A percentile compares a stretch with the other conserved stretches of the same genome.
These are phyloP conservation scores for Penicillium alfredii DNA, from an alignment of 495 filamentous ascomycete species.

Conservation along the genomic window DNA sequence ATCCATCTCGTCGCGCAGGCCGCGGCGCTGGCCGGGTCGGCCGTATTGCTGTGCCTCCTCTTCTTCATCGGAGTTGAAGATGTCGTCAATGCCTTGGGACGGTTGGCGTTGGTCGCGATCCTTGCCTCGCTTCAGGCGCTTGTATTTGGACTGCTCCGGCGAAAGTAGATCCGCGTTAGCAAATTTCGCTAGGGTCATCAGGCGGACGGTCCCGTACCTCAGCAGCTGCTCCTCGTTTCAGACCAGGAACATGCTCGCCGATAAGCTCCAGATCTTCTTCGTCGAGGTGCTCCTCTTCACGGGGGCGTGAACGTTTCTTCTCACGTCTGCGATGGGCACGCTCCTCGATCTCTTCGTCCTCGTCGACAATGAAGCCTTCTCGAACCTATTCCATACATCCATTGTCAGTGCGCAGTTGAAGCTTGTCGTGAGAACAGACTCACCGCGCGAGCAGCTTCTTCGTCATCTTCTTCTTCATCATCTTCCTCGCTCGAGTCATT, in stretches of 20 bases:
- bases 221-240: slow-evolving; percentile 54
- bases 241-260: slow-evolving; percentile 65
- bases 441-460: slow-evolving; percentile 61
- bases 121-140: slow-evolving; percentile 87
- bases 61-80: slow-evolving; percentile 90
- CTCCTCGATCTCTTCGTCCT: slow-evolving; percentile 74
- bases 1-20: slow-evolving; percentile 78
- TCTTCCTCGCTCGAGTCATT: slow-evolving; percentile 94
- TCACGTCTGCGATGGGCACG: slow-evolving; percentile 56
- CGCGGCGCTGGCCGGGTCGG: slow-evolving; percentile 43
- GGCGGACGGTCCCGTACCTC: slow-evolving; percentile 49
- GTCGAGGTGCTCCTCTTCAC: slow-evolving; percentile 84
- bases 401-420: background rate
- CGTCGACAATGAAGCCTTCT: slow-evolving; percentile 94
- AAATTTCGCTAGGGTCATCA: too few species aligned
- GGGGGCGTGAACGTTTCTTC: slow-evolving; percentile 41
- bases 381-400: slow-evolving; percentile 52
- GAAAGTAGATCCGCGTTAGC: too few species aligned
- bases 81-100: slow-evolving; percentile 71
- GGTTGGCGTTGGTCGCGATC: slow-evolving; percentile 56
- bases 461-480: slow-evolving; percentile 91
- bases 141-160: slow-evolving; percentile 87
- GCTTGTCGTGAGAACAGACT: slow-evolving; percentile 12
- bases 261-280: slow-evolving; percentile 97
- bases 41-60: slow-evolving; percentile 61